Evolutionary conservation across 106 monocot genomes (phyloP), one percentile per base, ranked within the genome.

Genomic region (Gastrodia elata): DNA sequence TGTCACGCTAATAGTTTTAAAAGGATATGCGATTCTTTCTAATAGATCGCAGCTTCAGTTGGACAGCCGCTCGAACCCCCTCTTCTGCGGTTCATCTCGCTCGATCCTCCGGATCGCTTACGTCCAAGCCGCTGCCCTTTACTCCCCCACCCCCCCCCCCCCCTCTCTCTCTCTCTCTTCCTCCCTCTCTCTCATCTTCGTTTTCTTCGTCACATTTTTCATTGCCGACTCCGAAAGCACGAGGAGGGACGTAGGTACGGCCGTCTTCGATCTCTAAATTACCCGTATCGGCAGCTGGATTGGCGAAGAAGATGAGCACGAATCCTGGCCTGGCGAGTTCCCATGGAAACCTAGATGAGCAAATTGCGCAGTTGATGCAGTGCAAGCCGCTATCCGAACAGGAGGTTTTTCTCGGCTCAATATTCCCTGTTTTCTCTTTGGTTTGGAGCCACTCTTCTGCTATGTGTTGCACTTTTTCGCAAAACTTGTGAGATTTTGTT

Each of bases 281-380:
- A 36, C 36, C 10, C 20, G 15, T 67, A 16, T 13, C 18, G 36
- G 65, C 22, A 10, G 33, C 36, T 37, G 71, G 68, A 64, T 20
- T 37, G 71, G 68, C 46, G 68, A 65, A 58, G 76, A 80, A 79
- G 79, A 88, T 88, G 88, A 84, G 77, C 42, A 65, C 26, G 48
- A 65, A 76, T 76, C 73, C 73, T 65, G 83, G 49, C 39, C 70
- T 75, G 18, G 69, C 61, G 13, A 80, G 73, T 68, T 77, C 88
- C 26, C 84, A 81, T 73, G 88, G 88, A 24, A 82, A 80, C 70
- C 71, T 88, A 49, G 88, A 88, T 27, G 88, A 88, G 73, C 77
- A 85, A 78, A 88, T 88, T 64, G 55, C 82, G 72, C 84, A 88
- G 77, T 82, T 88, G 75, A 85, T 88, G 88, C 82, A 85, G 88